A percentile compares a stretch with the other conserved stretches of the same genome.
Conservation (phyloP, 2,329 filamentous ascomycete species). For the Fonsecaea multimorphosa region DNA sequence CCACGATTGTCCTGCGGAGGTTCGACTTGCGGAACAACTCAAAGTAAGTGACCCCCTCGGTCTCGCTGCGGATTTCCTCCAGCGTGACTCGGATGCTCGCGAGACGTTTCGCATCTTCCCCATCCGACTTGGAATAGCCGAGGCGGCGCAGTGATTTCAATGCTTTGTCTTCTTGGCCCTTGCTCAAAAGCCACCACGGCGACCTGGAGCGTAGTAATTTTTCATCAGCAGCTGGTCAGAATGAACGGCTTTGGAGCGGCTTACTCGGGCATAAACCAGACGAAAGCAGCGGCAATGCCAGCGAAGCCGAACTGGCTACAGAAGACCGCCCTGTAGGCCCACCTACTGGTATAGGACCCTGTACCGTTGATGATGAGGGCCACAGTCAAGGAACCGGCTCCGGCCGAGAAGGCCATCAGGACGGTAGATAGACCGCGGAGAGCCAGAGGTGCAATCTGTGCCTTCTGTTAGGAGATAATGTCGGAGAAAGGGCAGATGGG, state of each 20-base stretch:
- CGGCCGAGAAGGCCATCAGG: slow-evolving; percentile 50
- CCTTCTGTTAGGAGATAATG: slow-evolving; percentile 32
- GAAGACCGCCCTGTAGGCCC: slow-evolving; percentile 53
- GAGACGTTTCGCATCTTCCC: slow-evolving; percentile 37
- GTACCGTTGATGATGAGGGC: slow-evolving; percentile 50
- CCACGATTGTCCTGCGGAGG: slow-evolving; percentile 50
- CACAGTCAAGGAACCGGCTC: slow-evolving; percentile 49
- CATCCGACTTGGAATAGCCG: slow-evolving; percentile 11
- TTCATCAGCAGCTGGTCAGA: neutral
- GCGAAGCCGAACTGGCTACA: slow-evolving; percentile 53
- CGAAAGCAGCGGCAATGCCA: slow-evolving; percentile 42
- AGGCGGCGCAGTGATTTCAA: slow-evolving; percentile 41
- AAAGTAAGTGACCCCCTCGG: slow-evolving; percentile 47
- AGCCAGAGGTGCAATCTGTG: slow-evolving; percentile 50
- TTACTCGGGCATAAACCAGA: slow-evolving; percentile 34
- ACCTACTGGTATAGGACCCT: slow-evolving; percentile 46
- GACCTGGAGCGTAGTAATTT: slow-evolving; percentile 34
- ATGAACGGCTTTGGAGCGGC: neutral
- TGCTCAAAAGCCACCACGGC: slow-evolving; percentile 50
- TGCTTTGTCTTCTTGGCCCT: slow-evolving; percentile 45
- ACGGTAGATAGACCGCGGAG: slow-evolving; percentile 57
- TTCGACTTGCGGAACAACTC: slow-evolving; percentile 51
- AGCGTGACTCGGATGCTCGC: slow-evolving; percentile 45
- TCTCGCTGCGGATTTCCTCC: slow-evolving; percentile 39
- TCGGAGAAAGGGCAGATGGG: neutral